Base-by-base conservation (phyloP, 1,139 yeast genomes). In the Yamadazyma conglobata region DNA sequence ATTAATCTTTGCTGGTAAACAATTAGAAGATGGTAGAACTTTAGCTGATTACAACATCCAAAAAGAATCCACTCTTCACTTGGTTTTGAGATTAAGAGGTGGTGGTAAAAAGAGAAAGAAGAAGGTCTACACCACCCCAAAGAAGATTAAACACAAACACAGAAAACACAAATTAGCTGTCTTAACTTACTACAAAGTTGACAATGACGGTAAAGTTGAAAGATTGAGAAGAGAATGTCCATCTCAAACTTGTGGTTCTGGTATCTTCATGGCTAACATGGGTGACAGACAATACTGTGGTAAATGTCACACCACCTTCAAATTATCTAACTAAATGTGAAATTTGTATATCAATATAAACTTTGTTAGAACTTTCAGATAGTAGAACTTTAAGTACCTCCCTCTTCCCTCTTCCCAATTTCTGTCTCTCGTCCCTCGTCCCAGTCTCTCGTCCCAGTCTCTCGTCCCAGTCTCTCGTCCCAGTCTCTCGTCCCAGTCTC, bases 81-180 rank as follows among this genome's bases (percentile, higher is more conserved):
- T 91, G 73, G 97, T 91, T 63, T 77, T 91, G 52, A 88, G 97
- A 81, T 86, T 91, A 71, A 86, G 97, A 81, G 97, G 97, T 84
- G 95, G 95, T 79, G 97, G 96, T 85, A 91, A 91, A 85, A 91
- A 91, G 88, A 89, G 95, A 86, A 87, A 86, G 88, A 88, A 88
- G 89, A 93, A 93, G 95, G 96, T 88, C 68, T 93, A 91, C 91
- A 89, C 97, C 79, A 91, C 98, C 68, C 99, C 99, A 80, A 91
- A 91, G 91, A 91, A 89, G 85, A 86, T 91, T 77, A 87, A 77
- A 78, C 97, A 91, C 94, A 88, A 87, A 85, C 96, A 87, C 84
- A 91, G 87, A 87, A 89, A 89, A 80, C 85, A 85, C 76, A 91
- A 91, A 84, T 81, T 91, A 66, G 97, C 97, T 73, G 96, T 91